Base-by-base conservation (phyloP, 1,139 yeast species). In the Hemisphaericaspora xylanilytica region DNA sequence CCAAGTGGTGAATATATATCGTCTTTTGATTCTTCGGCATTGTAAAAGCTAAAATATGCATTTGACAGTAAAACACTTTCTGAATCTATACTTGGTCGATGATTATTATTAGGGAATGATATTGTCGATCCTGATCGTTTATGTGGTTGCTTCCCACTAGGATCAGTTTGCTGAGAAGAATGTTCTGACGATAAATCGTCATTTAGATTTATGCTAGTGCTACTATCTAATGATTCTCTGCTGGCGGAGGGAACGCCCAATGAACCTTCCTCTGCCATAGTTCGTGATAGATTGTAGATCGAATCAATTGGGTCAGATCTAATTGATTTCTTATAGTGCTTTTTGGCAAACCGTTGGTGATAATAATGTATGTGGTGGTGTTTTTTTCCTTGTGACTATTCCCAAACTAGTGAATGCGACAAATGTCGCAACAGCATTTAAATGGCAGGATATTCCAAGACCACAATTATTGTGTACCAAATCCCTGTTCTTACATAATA, bases 1-100 rank as follows among this genome's bases (percentile, higher is more conserved):
- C 94, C 94, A 48, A 85, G 61, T 1, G 90, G 88, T 10, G 85
- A 78, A 37, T 74, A 62, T 3, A 48, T 51, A 21, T 53, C 59
- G 11, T 51, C 57, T 20, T 48, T 45, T n/a, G 42, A 36, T 24
- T 44, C 49, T 28, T 52, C 58, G 24, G 52, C 43, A 37, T 53
- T 54, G 41, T 52, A 55, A 16, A 49, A 47, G 32, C 58, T 64
- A 49, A 60, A 63, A 41, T 55, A 61, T 8, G 59, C 58, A 7
- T 65, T 58, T 1, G 65, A 55, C 63, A 58, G 65, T 33, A 60
- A 56, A 30, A 59, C 53, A 35, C 67, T 61, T 13, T 67, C 73
- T 13, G 53, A 67, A 42, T 70, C 76, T 12, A 67, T 56, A 45
- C 73, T 66, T 24, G 38, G 35, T 32, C 50, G 36, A 33, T 59